Evolutionary conservation across 106 monocot genomes (phyloP).

Genomic region (Alisma plantagoaquatica): DNA sequence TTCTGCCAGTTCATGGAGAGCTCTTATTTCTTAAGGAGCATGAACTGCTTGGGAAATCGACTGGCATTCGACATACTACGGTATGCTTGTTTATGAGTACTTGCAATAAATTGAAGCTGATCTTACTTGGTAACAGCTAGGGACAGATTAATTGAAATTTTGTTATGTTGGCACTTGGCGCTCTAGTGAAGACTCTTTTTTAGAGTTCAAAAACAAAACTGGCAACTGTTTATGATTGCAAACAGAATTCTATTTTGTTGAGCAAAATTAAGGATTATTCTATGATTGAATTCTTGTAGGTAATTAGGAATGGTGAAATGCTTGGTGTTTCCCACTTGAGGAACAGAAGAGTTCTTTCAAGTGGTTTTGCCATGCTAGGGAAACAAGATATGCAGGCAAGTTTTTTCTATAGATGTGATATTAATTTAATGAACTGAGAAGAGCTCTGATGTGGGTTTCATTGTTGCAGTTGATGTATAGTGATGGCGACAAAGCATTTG

Average conservation of each 20-base stretch:
- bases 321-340: slow-evolving; percentile 99
- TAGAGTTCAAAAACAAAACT: no score
- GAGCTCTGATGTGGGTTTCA: no score
- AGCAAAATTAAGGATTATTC: no score
- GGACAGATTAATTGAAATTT: no score
- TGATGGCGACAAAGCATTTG: slow-evolving; percentile 98
- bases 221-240: no score
- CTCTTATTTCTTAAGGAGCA: slow-evolving; percentile 97
- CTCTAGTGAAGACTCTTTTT: no score
- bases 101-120: no score
- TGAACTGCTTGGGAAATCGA: slow-evolving; percentile 90
- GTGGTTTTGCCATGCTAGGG: slow-evolving; percentile 77
- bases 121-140: no score
- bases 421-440: no score
- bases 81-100: no score
- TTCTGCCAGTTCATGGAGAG: slow-evolving; percentile 95
- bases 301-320: slow-evolving; percentile 99
- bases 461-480: slow-evolving; percentile 80
- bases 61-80: slow-evolving; percentile 85
- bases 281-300: slow-evolving; percentile 46
- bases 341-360: slow-evolving; percentile 92
- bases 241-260: no score
- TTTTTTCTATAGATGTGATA: background rate
- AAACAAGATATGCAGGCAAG: slow-evolving; percentile 74
- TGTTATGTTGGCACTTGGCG: no score